phyloP scores from a whole-genome alignment of 495 filamentous ascomycete genomes.

The Talaromyces proteolyticus region DNA sequence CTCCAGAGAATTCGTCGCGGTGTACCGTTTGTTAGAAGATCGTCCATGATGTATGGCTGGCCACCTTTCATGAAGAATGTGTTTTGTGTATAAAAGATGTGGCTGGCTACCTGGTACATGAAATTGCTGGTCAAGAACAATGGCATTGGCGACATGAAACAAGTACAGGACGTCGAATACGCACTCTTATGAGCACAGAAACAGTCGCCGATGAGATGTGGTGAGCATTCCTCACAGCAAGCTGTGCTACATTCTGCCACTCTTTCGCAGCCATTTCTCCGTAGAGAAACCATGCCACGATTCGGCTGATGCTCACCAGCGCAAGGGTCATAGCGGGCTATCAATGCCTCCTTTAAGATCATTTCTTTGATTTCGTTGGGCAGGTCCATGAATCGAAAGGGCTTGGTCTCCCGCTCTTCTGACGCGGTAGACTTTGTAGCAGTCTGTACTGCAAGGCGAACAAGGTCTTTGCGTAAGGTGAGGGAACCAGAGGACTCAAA shows the following conservation, averaged over 20 bases:
- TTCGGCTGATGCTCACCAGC: no score
- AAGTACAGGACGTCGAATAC: constrained; percentile 8
- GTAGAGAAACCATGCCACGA: no score
- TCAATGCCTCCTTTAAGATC: constrained; percentile 16
- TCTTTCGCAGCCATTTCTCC: no score
- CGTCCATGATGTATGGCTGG: no score
- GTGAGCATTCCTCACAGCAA: neutral
- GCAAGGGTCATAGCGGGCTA: constrained; percentile 12
- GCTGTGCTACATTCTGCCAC: no score
- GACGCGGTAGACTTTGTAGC: constrained; percentile 12
- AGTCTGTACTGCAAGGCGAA: constrained; percentile 12
- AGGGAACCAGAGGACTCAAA: constrained; percentile 7
- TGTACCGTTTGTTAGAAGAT: neutral
- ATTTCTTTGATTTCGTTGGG: constrained; percentile 22
- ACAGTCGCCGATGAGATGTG: constrained; percentile 4
- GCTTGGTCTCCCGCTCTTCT: neutral
- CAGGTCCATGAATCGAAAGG: constrained; percentile 18
- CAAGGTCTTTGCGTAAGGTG: constrained; percentile 12
- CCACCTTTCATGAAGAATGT: constrained; percentile 14
- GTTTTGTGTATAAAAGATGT: constrained; percentile 19
- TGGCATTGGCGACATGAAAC: constrained; percentile 18
- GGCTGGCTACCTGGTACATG: constrained; percentile 17
- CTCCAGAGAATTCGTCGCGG: no score
- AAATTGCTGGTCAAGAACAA: constrained; percentile 19
- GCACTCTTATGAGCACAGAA: constrained; percentile 9